Conservation (phyloP, 257 asterid species). For the Solanum lycopersicoides region DNA sequence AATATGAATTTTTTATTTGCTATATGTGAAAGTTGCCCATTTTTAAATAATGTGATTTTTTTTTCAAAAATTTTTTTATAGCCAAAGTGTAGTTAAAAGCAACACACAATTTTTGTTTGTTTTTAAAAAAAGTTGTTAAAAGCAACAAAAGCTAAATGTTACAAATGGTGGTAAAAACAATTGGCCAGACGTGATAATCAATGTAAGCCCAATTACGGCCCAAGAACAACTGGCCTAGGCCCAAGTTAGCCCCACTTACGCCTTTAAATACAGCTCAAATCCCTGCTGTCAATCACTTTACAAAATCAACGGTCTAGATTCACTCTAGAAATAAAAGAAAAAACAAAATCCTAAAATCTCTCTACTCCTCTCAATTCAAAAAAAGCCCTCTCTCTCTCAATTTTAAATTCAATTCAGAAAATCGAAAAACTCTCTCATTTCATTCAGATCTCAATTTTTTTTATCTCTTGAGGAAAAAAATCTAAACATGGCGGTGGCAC, state of each 20-base stretch:
- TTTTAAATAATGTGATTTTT: neutral
- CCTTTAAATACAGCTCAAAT: constrained; percentile 2
- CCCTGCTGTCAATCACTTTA: neutral
- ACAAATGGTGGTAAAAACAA: neutral
- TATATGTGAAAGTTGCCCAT: too few species aligned
- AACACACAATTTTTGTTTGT: too few species aligned
- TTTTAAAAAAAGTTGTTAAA: neutral
- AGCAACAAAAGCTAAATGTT: neutral
- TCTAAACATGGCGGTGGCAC: constrained; percentile 16
- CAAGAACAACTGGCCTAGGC: neutral
- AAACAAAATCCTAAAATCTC: constrained; percentile 6
- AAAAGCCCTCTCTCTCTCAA: neutral
- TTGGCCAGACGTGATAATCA: neutral
- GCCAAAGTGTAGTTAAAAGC: neutral
- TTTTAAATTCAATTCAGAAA: neutral
- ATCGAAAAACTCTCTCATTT: neutral
- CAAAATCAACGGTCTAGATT: neutral
- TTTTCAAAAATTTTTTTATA: too few species aligned
- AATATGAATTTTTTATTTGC: too few species aligned
- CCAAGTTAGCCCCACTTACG: neutral
- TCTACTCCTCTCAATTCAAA: constrained; percentile 1
- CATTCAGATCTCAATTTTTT: neutral
- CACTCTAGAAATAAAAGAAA: neutral
- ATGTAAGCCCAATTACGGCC: neutral
- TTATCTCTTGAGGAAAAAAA: neutral